phyloP scores from a whole-genome alignment of 305 asterid genomes.

The Solanum chacoense region DNA sequence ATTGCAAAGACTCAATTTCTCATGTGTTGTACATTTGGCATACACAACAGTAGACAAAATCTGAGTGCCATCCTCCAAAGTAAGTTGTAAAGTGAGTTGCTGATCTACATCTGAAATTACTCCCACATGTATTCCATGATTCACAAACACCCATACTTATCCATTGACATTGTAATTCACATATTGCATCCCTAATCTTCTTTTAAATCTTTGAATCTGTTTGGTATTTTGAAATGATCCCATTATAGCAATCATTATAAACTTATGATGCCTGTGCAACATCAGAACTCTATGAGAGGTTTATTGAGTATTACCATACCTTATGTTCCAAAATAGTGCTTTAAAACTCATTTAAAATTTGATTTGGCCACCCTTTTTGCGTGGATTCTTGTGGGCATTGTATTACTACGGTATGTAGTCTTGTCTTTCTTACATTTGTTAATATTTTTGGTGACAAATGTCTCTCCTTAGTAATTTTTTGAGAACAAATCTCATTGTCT shows the following conservation, averaged over 20 bases:
- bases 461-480: not conserved
- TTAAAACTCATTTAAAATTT: not conserved
- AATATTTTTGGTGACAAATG: not conserved
- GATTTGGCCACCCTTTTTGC: not conserved
- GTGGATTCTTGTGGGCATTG: not conserved
- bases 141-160: not conserved
- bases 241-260: not conserved
- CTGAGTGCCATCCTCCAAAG: not conserved
- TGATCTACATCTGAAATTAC: not conserved
- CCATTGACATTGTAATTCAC: not conserved
- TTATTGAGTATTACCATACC: not conserved
- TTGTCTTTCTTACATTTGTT: not conserved
- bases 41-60: not conserved
- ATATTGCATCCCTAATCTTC: not conserved
- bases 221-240: not conserved
- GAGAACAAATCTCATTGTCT: not conserved
- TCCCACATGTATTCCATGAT: not conserved
- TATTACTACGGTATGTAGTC: not conserved
- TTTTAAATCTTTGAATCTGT: too few relatives aligned
- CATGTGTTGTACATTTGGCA: not conserved
- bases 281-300: not conserved
- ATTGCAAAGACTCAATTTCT: not conserved
- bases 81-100: not conserved
- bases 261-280: not conserved
- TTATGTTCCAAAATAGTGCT: not conserved